Evolutionary conservation across 495 filamentous ascomycete species (phyloP).

Genomic region (Penicillium bovifimosum): DNA sequence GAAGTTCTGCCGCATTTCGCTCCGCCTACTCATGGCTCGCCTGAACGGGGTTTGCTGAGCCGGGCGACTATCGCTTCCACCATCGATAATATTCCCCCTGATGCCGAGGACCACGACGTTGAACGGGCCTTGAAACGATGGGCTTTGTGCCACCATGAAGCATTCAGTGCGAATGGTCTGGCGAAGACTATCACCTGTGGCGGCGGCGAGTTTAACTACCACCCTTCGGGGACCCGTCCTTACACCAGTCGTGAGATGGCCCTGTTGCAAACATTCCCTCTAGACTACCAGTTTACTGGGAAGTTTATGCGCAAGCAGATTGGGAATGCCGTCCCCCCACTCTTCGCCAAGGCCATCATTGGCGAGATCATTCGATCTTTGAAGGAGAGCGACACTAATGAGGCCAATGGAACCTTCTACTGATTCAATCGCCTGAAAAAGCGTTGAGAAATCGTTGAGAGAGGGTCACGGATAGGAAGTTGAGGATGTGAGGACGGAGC

Average conservation of each 20-base stretch:
- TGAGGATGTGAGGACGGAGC: background rate
- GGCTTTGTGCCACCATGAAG: constrained; percentile 2
- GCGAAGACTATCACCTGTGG: constrained; percentile 62
- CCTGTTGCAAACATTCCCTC: constrained; percentile 68
- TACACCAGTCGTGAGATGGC: constrained; percentile 74
- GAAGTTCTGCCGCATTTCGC: constrained; percentile 70
- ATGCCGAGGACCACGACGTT: constrained; percentile 45
- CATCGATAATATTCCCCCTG: constrained; percentile 40
- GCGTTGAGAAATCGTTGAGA: background rate
- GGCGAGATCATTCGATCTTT: constrained; percentile 52
- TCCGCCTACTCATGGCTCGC: constrained; percentile 51
- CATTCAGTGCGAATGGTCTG: constrained; percentile 45
- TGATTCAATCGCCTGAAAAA: background rate
- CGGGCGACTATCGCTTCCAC: constrained; percentile 42
- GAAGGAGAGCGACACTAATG: constrained; percentile 48
- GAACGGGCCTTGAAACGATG: constrained; percentile 18
- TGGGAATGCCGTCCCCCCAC: constrained; percentile 80
- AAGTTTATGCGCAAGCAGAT: constrained; percentile 59
- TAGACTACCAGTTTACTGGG: constrained; percentile 52
- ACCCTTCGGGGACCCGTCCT: constrained; percentile 60
- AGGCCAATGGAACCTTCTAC: constrained; percentile 6
- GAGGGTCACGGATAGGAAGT: background rate
- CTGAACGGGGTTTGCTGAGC: constrained; percentile 22
- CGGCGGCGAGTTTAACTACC: constrained; percentile 61
- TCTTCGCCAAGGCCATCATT: constrained; percentile 55